A percentile compares a stretch with the other conserved stretches of the same genome.
Evolutionary conservation across 805 yeast genomes (phyloP).

Genomic region (Tetrapisispora phaffii): DNA sequence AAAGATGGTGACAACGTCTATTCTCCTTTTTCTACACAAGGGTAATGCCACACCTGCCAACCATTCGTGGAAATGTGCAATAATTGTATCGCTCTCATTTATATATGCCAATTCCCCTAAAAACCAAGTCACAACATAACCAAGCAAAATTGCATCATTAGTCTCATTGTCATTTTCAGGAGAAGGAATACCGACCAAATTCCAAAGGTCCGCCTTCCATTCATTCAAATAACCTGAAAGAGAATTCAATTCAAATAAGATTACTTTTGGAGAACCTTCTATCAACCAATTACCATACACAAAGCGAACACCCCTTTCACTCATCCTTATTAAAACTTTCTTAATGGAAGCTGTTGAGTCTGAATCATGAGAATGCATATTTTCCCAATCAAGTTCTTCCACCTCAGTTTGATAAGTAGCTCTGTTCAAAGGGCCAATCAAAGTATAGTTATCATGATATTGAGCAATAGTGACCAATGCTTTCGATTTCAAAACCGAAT

Average conservation of each 20-base stretch:
- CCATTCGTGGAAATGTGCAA: constrained; percentile 97
- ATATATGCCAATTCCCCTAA: constrained; percentile 80
- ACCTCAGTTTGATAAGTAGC: constrained; percentile 70
- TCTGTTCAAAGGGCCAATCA: constrained; percentile 78
- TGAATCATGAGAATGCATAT: constrained; percentile 29
- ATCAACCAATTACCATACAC: constrained; percentile 93
- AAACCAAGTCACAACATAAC: constrained; percentile 94
- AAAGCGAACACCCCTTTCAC: constrained; percentile 67
- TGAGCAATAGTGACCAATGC: constrained; percentile 96
- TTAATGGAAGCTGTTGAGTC: constrained; percentile 20
- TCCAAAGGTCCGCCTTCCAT: constrained; percentile 94
- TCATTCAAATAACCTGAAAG: constrained; percentile 65
- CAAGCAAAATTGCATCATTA: constrained; percentile 84
- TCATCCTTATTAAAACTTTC: constrained; percentile 66
- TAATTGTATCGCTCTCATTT: constrained; percentile 79
- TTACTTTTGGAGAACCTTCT: constrained; percentile 93
- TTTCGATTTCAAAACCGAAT: constrained; percentile 90
- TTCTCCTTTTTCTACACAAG: constrained; percentile 77
- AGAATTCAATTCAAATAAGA: constrained; percentile 75
- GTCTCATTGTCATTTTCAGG: constrained; percentile 84
- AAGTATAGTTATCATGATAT: constrained; percentile 74
- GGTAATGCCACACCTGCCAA: constrained; percentile 94
- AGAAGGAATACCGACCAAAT: constrained; percentile 81
- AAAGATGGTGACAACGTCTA: constrained; percentile 90
- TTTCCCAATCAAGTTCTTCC: constrained; percentile 57